Evolutionary conservation across 345 rosid genomes (phyloP), one percentile per base, ranked within the genome.

Genomic region (Camelina hispida): DNA sequence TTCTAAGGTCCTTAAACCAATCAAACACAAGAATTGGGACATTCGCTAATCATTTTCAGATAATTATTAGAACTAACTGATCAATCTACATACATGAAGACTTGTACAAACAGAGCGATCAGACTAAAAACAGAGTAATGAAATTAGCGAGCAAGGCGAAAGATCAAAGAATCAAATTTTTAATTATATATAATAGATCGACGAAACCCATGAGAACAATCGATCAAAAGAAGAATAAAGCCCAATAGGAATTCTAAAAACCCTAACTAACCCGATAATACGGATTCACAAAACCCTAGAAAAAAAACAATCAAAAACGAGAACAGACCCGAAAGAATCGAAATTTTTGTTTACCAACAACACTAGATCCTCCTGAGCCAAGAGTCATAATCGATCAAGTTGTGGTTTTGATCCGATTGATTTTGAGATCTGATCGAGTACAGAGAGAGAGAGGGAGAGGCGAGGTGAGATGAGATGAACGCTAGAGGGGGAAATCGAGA

Each of bases 281-380:
- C n/a, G 47, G 47, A 43, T 43, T 43, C 13, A 13, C 48, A 43
- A 43, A 43, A 5, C 48, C 48, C 48, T 43, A 43, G 48, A 11
- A 43, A 11, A 43, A 8, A 1, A 42, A 43, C 14, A 43, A 43
- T 43, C 47, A 43, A 43, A 43, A 43, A 43, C 48, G 16, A 43
- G 42, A 38, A 38, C 42, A 38, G 42, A 38, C 16, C 16, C 58
- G 57, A 53, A n/a, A 37, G 58, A 62, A 57, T 16, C 35, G 60
- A 69, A 28, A 3, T 28, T 22, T 12, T n/a, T 61, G 9, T 16
- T 76, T 38, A 88, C 96, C 96, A 65, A 90, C 96, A 74, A 90
- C 93, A 81, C 93, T 85, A 44, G 96, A 86, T 90, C 93, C 96
- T 72, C 85, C 96, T 47, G 96, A 88, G 87, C 96, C 93, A 73